Evolutionary conservation across 2,329 filamentous ascomycete species (phyloP).

Genomic region (Achaetomium macrosporum): DNA sequence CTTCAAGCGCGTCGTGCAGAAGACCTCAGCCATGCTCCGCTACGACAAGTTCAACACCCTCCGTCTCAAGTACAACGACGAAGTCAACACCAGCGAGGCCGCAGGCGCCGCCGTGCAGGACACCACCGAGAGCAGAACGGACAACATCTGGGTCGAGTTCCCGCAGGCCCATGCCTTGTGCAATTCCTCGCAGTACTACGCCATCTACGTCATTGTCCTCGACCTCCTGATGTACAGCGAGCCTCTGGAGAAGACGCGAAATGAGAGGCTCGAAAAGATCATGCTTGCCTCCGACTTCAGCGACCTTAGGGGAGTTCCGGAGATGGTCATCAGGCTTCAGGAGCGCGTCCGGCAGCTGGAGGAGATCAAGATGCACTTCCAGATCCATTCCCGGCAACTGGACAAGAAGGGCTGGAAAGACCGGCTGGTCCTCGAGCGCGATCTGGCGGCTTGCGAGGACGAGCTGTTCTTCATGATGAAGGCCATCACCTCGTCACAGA

Average conservation of each 20-base stretch:
- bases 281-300: conserved; percentile 99
- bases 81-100: conserved; percentile 63
- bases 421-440: conserved; percentile 78
- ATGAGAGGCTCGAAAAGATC: conserved; percentile 92
- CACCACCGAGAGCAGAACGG: conserved; percentile 71
- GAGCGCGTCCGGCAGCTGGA: conserved; percentile 89
- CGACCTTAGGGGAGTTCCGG: conserved; percentile 85
- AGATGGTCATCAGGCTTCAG: conserved; percentile 87
- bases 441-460: conserved; percentile 84
- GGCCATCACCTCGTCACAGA: conserved; percentile 92
- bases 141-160: conserved; percentile 95
- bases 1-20: conserved; percentile 96
- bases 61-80: conserved; percentile 93
- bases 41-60: conserved; percentile 99
- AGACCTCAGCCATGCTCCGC: conserved; percentile 87
- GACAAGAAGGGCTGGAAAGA: conserved; percentile 91
- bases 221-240: conserved; percentile 95
- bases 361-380: conserved; percentile 94
- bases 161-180: conserved; percentile 90
- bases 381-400: conserved; percentile 80
- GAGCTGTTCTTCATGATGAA: conserved; percentile 99
- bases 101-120: conserved; percentile 47
- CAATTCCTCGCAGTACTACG: conserved; percentile 95
- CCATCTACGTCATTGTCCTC: conserved; percentile 95
- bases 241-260: conserved; percentile 93